Conservation (phyloP, 2,329 filamentous ascomycete genomes). For the Colletotrichum neosansevieriae region DNA sequence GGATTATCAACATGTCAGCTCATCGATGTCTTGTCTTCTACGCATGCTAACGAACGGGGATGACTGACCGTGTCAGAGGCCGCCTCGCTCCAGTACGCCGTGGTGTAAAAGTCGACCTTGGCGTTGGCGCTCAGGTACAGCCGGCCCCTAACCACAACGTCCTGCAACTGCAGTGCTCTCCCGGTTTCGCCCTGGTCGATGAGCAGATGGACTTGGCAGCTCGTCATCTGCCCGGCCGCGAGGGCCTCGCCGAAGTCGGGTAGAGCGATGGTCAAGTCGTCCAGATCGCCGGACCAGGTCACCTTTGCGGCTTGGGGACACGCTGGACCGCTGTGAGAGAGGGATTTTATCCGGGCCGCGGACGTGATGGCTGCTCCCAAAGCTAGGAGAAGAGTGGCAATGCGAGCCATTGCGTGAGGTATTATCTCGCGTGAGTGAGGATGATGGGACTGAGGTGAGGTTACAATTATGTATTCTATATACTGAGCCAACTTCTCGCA, state of each 20-base stretch:
- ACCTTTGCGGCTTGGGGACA: slow-evolving; percentile 30
- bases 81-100: slow-evolving; percentile 36
- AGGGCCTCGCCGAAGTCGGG: slow-evolving; percentile 53
- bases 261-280: slow-evolving; percentile 53
- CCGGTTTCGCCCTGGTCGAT: slow-evolving; percentile 34
- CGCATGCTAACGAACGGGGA: not conserved
- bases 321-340: slow-evolving; percentile 32
- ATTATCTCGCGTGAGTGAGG: not conserved
- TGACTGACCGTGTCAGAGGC: slow-evolving; percentile 27
- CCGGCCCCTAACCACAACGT: slow-evolving; percentile 28
- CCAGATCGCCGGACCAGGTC: slow-evolving; percentile 40
- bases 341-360: slow-evolving; percentile 13
- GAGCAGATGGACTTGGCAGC: slow-evolving; percentile 35
- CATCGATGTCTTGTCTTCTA: not conserved
- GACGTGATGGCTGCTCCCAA: not conserved
- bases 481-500: too few species aligned
- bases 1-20: not conserved
- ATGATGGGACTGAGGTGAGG: too few species aligned
- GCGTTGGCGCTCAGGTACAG: slow-evolving; percentile 33
- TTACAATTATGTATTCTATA: not conserved
- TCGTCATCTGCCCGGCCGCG: slow-evolving; percentile 48
- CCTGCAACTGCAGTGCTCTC: slow-evolving; percentile 29
- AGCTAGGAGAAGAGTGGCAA: not conserved
- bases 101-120: slow-evolving; percentile 30
- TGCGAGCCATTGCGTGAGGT: not conserved